Conservation (phyloP, 2,329 filamentous ascomycete genomes). For the Sarocladium oryzae region DNA sequence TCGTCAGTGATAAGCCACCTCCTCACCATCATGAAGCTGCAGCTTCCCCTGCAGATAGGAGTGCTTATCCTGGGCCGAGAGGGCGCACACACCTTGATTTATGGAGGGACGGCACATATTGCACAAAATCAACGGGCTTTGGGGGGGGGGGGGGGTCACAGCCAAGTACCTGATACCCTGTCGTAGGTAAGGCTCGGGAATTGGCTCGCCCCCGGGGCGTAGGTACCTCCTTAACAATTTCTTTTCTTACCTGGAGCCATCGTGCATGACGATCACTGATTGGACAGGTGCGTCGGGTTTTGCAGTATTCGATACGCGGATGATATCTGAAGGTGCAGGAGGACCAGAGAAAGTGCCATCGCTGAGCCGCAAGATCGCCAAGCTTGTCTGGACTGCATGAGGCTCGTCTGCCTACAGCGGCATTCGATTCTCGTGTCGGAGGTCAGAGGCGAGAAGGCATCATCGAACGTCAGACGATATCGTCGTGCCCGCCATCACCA, state of each 20-base stretch:
- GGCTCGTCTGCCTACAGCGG: neutral
- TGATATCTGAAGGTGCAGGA: too few species aligned
- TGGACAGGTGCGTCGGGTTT: neutral
- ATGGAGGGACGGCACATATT: too few species aligned
- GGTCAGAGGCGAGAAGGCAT: neutral
- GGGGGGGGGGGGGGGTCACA: too few species aligned
- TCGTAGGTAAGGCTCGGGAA: slow-evolving; percentile 5
- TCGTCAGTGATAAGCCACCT: neutral
- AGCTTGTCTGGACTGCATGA: neutral
- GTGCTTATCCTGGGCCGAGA: too few species aligned
- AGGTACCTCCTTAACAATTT: slow-evolving; percentile 8
- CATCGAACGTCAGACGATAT: neutral
- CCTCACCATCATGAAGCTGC: neutral
- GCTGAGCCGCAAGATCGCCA: slow-evolving; percentile 2
- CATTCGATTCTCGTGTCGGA: neutral
- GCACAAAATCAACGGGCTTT: neutral
- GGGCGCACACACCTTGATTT: too few species aligned
- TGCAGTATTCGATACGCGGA: neutral
- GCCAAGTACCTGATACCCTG: slow-evolving; percentile 6
- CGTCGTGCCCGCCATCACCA: too few species aligned
- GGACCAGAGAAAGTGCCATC: neutral
- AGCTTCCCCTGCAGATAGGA: neutral
- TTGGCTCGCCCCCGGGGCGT: neutral
- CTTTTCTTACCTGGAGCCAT: neutral
- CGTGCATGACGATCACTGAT: neutral